Base-by-base conservation (phyloP, 2,329 filamentous ascomycete genomes). In the Colletotrichum salicis region DNA sequence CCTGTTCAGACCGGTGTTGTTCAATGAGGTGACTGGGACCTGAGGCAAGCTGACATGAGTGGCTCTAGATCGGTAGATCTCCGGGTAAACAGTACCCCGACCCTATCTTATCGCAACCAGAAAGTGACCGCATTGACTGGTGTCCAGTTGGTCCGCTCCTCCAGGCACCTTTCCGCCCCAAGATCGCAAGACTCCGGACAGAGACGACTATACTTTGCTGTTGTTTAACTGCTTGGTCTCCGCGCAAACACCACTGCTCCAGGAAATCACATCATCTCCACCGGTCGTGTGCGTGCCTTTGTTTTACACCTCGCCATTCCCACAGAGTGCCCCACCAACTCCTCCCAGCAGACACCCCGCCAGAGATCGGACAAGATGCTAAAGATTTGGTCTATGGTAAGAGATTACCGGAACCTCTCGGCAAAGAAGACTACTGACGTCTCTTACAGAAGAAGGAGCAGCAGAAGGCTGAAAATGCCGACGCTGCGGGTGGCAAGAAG, bases 311-410 rank as follows among this genome's bases (percentile, higher is more conserved):
- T 62, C 24, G 35, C 27, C 22, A 15, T 48, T n/a, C 31, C 29
- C 24, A 12, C 22, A 62, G 22, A 64, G 60, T 37, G 45, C 60
- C 70, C 64, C 63, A 35, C 71, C 57, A 56, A 72, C 75, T 19
- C 57, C 58, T n/a, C 55, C 63, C 56, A 31, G 7, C 65, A 59
- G 27, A 35, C 54, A 58, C 54, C 67, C 70, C 70, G 61, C 60
- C 56, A 70, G 35, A 62, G 29, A 59, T 56, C 51, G 33, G 78
- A 76, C 85, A 95, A 86, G 80, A 98, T 98, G 96, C 89, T 98
- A 88, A 98, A 98, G 87, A 98, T 98, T 87, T 98, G 96, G 96
- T 97, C 95, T 79, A 97, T 98, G 96, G 95, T 97, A 87, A 63
- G 88, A 79, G 56, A 56, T 60, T 41, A 19, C 45, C 48, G 41